Conservation (phyloP, 148 eudicot species). For the Vaccinium macrocarpon region DNA sequence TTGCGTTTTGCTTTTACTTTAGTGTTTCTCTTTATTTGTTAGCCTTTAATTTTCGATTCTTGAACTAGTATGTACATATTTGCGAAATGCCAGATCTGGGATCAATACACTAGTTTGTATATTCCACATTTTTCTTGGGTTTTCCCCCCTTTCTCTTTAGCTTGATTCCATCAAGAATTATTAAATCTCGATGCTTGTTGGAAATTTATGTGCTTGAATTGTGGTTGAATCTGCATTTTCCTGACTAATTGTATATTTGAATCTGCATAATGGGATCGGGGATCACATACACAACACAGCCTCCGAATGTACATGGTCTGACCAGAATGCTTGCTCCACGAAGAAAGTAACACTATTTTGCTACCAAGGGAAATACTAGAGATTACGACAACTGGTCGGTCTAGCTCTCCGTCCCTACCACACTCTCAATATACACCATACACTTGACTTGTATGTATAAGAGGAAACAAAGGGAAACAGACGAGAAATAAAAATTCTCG, state of each 20-base stretch:
- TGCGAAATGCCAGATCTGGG: constrained; percentile 15
- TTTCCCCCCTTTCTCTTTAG: neutral
- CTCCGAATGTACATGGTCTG: neutral
- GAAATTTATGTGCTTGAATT: neutral
- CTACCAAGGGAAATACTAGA: neutral
- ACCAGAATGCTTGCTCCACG: neutral
- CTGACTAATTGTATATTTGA: neutral
- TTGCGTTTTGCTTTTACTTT: neutral
- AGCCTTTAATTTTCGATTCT: neutral
- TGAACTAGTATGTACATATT: neutral
- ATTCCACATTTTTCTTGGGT: constrained; percentile 2
- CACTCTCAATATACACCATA: neutral
- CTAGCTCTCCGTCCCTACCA: neutral
- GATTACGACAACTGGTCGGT: neutral
- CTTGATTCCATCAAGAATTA: neutral
- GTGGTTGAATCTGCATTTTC: neutral
- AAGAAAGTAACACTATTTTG: neutral
- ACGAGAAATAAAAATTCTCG: neutral
- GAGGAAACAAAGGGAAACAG: neutral
- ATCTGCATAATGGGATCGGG: neutral
- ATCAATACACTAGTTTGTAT: neutral
- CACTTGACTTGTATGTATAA: neutral
- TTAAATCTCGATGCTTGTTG: constrained; percentile 7
- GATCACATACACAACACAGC: neutral
- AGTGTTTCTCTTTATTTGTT: neutral